Evolutionary conservation across 257 asterid species (phyloP).

Genomic region (Penstemon barbatus): DNA sequence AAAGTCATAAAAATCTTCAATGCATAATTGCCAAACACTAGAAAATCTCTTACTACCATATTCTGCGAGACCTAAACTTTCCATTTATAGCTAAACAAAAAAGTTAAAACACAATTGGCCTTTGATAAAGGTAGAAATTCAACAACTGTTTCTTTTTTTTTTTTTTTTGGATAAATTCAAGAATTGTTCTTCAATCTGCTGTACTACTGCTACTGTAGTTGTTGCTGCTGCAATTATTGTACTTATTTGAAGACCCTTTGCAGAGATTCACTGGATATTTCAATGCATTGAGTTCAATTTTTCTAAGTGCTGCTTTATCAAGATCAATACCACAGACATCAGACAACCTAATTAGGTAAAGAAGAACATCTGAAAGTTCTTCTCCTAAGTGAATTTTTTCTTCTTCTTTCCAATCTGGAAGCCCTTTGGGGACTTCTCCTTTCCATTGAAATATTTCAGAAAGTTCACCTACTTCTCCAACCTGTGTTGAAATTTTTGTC

Average conservation of each 20-base stretch:
- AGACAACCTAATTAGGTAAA: slow-evolving; percentile 55
- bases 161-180: too few relatives aligned
- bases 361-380: slow-evolving; percentile 63
- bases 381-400: slow-evolving; percentile 61
- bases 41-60: slow-evolving; percentile 4
- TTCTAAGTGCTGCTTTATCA: slow-evolving; percentile 52
- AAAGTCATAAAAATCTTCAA: neutral
- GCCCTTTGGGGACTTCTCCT: slow-evolving; percentile 59
- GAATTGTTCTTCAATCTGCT: neutral
- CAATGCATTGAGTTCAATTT: slow-evolving; percentile 51
- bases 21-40: neutral
- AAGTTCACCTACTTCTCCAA: slow-evolving; percentile 64
- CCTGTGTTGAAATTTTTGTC: slow-evolving; percentile 28
- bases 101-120: neutral
- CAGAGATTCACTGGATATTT: slow-evolving; percentile 50
- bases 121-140: neutral
- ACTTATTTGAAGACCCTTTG: slow-evolving; percentile 46
- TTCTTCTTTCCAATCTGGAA: slow-evolving; percentile 50
- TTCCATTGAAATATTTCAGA: slow-evolving; percentile 67
- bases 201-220: neutral
- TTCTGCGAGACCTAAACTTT: neutral
- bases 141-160: neutral
- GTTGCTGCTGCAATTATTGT: neutral
- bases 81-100: slow-evolving; percentile 8
- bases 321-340: slow-evolving; percentile 64